Percentiles rank a stretch among this genome's conserved stretches.
phyloP scores from a whole-genome alignment of 2,329 filamentous ascomycete species.

The Xylariaceae sp. region DNA sequence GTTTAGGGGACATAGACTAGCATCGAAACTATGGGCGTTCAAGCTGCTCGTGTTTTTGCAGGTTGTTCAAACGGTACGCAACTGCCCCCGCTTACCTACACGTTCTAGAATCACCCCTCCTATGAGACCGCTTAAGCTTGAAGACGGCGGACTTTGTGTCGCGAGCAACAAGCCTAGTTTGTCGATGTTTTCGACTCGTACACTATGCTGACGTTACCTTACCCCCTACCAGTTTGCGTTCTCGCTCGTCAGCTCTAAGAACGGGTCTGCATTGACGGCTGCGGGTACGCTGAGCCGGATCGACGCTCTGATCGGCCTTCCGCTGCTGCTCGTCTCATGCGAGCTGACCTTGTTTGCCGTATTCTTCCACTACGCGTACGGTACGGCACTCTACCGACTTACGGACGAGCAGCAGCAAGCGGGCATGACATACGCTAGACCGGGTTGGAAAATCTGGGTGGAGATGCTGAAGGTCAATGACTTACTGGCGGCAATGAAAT shows the following conservation, averaged over 20 bases:
- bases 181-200: too few species aligned
- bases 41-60: conserved; percentile 34
- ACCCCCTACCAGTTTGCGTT: conserved; percentile 20
- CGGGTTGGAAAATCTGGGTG: conserved; percentile 12
- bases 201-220: too few species aligned
- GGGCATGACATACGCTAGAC: conserved; percentile 7
- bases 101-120: too few species aligned
- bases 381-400: conserved; percentile 24
- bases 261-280: conserved; percentile 12
- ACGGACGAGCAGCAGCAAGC: conserved; percentile 12
- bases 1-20: conserved; percentile 26
- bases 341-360: conserved; percentile 28
- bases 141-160: too few species aligned
- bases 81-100: too few species aligned
- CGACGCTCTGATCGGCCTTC: conserved; percentile 29
- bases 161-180: too few species aligned
- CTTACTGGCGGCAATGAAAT: conserved; percentile 6
- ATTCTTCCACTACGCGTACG: conserved; percentile 33
- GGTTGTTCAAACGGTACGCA: conserved; percentile 23
- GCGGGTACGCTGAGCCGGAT: conserved; percentile 18
- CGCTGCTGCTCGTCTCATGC: conserved; percentile 19
- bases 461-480: conserved; percentile 19
- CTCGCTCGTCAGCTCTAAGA: conserved; percentile 21
- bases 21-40: conserved; percentile 34
- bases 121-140: too few species aligned